These are phyloP conservation scores for Sporothrix euskadiensis DNA, from an alignment of 2,329 filamentous ascomycete genomes.

Conservation along the genomic window DNA sequence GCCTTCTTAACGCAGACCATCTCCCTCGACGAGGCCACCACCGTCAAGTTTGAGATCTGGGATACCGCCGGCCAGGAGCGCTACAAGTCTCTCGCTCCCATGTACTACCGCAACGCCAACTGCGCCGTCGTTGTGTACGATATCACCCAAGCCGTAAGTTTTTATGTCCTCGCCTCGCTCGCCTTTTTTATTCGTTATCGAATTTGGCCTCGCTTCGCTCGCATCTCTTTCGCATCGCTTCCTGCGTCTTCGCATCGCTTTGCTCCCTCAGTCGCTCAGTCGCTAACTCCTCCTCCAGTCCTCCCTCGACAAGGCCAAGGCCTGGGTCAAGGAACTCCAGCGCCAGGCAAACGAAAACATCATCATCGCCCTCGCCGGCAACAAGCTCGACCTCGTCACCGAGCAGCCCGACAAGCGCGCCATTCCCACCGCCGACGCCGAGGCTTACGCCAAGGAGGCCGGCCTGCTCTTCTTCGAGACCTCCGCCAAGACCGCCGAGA, in stretches of 20 bases:
- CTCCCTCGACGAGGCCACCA: constrained; percentile 94
- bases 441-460: constrained; percentile 91
- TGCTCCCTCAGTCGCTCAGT: background rate
- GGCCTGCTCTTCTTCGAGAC: constrained; percentile 98
- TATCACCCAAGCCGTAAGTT: constrained; percentile 93
- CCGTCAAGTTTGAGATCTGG: constrained; percentile 99
- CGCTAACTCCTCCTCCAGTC: constrained; percentile 55
- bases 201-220: background rate
- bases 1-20: constrained; percentile 99
- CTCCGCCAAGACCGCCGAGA: constrained; percentile 94
- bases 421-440: constrained; percentile 83
- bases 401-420: constrained; percentile 96
- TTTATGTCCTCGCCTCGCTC: constrained; percentile 5
- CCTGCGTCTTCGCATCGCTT: background rate
- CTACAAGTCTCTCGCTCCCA: constrained; percentile 97
- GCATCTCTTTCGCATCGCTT: background rate
- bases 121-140: constrained; percentile 99
- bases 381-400: constrained; percentile 94
- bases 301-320: constrained; percentile 97
- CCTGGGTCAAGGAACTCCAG: constrained; percentile 98
- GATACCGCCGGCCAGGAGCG: constrained; percentile 97
- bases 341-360: constrained; percentile 99
- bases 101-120: constrained; percentile 99
- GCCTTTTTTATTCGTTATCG: constrained; percentile 6
- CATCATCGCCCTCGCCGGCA: constrained; percentile 95